phyloP scores from a whole-genome alignment of 1,284 basidiomycete species.

The Sutorius eximius region DNA sequence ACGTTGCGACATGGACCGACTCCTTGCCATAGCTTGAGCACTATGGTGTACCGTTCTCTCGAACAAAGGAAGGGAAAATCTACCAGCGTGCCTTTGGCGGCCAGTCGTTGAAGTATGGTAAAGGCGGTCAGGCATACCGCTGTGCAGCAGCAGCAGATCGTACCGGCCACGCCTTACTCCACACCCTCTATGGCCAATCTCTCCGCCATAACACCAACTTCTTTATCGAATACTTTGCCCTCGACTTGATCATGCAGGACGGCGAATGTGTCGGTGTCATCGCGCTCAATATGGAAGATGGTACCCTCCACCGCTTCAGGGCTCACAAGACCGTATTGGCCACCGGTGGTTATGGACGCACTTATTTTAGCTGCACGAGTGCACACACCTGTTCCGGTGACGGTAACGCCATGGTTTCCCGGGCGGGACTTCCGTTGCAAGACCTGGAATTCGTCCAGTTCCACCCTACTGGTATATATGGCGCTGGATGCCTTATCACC shows the following conservation, averaged over 20 bases:
- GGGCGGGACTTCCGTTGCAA: slow-evolving; percentile 96
- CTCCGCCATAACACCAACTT: slow-evolving; percentile 99
- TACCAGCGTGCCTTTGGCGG: slow-evolving; percentile 99
- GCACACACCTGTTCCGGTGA: slow-evolving; percentile 99
- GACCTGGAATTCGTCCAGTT: slow-evolving; percentile 99
- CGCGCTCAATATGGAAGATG: slow-evolving; percentile 99
- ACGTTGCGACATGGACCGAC: background rate
- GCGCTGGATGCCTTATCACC: slow-evolving; percentile 98
- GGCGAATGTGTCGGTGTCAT: slow-evolving; percentile 99
- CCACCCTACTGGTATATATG: slow-evolving; percentile 99
- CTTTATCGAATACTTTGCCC: slow-evolving; percentile 99
- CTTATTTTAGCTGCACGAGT: slow-evolving; percentile 99
- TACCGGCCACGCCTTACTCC: slow-evolving; percentile 97
- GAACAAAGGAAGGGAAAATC: slow-evolving; percentile 99
- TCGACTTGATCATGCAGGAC: slow-evolving; percentile 98
- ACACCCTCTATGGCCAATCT: slow-evolving; percentile 99
- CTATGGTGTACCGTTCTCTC: slow-evolving; percentile 98
- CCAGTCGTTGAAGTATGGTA: slow-evolving; percentile 95
- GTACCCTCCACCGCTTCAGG: slow-evolving; percentile 97
- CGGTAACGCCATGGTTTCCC: slow-evolving; percentile 97
- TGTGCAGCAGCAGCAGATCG: slow-evolving; percentile 99
- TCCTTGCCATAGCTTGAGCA: slow-evolving; percentile 80
- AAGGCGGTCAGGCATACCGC: slow-evolving; percentile 99
- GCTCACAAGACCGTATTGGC: slow-evolving; percentile 98
- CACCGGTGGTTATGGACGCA: slow-evolving; percentile 97